Evolutionary conservation across 108 stramenopile species (phyloP).

Genomic region (Seminavis robusta): DNA sequence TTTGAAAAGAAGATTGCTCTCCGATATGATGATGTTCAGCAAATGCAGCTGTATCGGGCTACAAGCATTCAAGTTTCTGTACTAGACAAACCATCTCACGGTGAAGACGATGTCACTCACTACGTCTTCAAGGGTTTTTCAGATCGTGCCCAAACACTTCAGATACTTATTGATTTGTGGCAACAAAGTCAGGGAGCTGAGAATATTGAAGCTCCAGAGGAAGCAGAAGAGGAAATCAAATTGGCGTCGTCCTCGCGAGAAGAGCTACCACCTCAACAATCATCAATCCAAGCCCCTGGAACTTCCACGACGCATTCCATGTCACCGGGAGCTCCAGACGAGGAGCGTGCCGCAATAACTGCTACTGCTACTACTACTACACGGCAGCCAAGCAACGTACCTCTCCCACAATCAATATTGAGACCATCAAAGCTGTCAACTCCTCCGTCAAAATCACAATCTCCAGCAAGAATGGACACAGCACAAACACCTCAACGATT

Average conservation of each 20-base stretch:
- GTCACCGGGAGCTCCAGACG: neutral
- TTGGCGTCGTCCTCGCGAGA: neutral
- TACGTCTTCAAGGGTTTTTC: conserved; percentile 51
- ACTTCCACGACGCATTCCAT: neutral
- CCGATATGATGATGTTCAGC: conserved; percentile 26
- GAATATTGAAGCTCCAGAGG: neutral
- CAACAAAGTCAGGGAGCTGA: neutral
- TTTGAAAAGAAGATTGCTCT: conserved; percentile 63
- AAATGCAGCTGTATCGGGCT: conserved; percentile 36
- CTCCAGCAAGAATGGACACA: no score
- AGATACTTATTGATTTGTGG: conserved; percentile 12
- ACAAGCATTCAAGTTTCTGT: conserved; percentile 48
- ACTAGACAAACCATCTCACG: conserved; percentile 43
- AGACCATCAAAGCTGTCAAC: no score
- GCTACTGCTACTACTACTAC: neutral
- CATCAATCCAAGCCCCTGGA: neutral
- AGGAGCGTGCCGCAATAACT: neutral
- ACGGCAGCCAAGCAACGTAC: neutral
- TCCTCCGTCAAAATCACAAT: no score
- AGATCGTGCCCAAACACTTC: conserved; percentile 39
- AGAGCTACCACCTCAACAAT: neutral
- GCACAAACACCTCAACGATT: no score
- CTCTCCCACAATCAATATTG: neutral
- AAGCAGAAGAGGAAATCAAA: neutral
- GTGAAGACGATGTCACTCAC: no score